Base-by-base conservation (phyloP, 148 eudicot genomes). In the Vaccinium myrtillus region DNA sequence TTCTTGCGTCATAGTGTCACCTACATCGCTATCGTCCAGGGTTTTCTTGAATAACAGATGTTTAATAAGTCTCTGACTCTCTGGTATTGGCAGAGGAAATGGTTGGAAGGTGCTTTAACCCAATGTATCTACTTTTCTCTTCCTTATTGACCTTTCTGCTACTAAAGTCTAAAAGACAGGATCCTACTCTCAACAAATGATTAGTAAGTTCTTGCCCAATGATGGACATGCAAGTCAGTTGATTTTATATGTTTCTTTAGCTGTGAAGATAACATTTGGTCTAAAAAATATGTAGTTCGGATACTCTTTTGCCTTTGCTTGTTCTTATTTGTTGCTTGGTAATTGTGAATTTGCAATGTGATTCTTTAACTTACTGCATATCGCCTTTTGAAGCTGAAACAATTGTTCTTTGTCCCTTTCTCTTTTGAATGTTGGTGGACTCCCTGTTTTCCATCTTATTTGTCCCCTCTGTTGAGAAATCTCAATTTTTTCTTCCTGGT, bases 21-120 rank as follows among this genome's bases (percentile, higher is more conserved):
- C 13, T 83, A 75, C 32, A 48, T 77, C 11, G 25, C 43, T 18
- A 23, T 55, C 32, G 56, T 83, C 54, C 49, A n/a, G 46, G 85
- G 69, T 15, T 76, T 74, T 46, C 19, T 75, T 59, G 54, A 23
- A 43, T 13, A 54, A 8, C 19, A 19, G 50, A 3, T 9, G 12
- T 27, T 43, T 11, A 12, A 54, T 15, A 50, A 81, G 15, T 74
- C 51, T 14, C 5, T 39, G 8, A 81, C 7, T 74, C 51, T 14
- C 5, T 39, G 8, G 16, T 15, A 43, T 14, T 81, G 11, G 32
- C 21, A 7, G 51, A 61, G 74, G 51, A 81, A 81, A 81, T 81
- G 83, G 51, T 59, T 54, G 56, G 56, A 54, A 54, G 56, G 56
- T 12, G 56, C 13, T 54, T 54, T 54, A 12, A 54, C 56, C 56